These are phyloP conservation scores for Orbilia oligospora DNA, from an alignment of 2,329 filamentous ascomycete species.

Conservation along the genomic window DNA sequence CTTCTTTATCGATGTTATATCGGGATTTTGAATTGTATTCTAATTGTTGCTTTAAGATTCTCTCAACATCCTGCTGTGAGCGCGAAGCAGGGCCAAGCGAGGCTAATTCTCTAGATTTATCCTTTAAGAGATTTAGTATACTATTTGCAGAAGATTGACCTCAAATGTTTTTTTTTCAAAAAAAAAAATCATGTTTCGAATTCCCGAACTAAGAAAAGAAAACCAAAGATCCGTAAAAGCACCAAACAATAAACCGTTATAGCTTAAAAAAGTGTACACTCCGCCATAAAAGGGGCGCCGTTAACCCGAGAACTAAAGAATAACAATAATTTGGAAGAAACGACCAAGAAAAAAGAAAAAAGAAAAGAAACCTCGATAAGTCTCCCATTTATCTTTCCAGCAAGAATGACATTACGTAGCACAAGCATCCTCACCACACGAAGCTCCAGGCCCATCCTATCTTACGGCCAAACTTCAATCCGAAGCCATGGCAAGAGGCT, in stretches of 20 bases:
- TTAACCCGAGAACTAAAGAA: not conserved
- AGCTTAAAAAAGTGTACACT: not conserved
- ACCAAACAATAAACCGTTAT: not conserved
- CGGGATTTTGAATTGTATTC: too few relatives aligned
- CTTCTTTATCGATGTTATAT: too few relatives aligned
- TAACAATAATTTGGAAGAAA: too few relatives aligned
- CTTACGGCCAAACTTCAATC: not conserved
- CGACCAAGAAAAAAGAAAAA: not conserved
- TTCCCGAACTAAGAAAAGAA: not conserved
- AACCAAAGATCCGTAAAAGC: not conserved
- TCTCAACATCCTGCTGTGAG: too few relatives aligned
- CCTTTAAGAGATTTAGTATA: not conserved
- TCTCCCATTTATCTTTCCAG: not conserved
- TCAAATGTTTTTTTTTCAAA: too few relatives aligned
- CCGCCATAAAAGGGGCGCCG: not conserved
- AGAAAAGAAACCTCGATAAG: not conserved
- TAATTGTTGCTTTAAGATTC: too few relatives aligned
- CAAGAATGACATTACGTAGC: not conserved
- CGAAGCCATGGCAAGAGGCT: not conserved
- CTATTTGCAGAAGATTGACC: not conserved
- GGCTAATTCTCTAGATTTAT: too few relatives aligned
- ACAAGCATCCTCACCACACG: not conserved
- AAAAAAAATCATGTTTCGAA: not conserved
- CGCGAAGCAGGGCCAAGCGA: too few relatives aligned
- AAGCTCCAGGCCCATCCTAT: not conserved